Conservation (phyloP, 2,329 filamentous ascomycete species). For the Xylariaceae sp. region DNA sequence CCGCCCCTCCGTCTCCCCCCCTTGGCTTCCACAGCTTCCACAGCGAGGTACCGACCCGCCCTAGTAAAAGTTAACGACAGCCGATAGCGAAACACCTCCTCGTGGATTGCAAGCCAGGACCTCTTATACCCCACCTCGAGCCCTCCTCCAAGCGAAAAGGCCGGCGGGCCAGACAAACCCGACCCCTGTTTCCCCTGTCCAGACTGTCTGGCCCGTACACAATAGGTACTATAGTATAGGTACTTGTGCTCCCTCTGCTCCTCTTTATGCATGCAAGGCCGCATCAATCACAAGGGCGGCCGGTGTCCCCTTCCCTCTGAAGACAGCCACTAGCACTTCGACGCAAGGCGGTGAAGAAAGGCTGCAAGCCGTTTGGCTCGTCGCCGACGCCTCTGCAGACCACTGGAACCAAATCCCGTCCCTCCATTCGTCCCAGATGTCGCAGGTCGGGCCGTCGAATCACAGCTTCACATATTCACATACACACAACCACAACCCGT, state of each 20-base stretch:
- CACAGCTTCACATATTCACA: too few relatives aligned
- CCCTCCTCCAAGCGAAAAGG: slow-evolving; percentile 6
- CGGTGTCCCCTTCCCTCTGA: slow-evolving; percentile 16
- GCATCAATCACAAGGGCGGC: slow-evolving; percentile 38
- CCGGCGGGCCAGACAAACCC: slow-evolving; percentile 15
- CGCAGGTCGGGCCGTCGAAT: slow-evolving; percentile 12
- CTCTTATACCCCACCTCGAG: slow-evolving; percentile 22
- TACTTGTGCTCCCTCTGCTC: slow-evolving; percentile 26
- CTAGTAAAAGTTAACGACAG: too few relatives aligned
- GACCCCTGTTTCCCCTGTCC: slow-evolving; percentile 22
- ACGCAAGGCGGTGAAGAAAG: slow-evolving; percentile 45
- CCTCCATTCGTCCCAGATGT: slow-evolving; percentile 15
- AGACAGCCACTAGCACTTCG: slow-evolving; percentile 34
- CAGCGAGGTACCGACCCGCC: too few relatives aligned
- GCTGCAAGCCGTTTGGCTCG: slow-evolving; percentile 45
- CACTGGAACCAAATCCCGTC: slow-evolving; percentile 36
- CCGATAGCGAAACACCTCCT: too few relatives aligned
- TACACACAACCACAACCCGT: too few relatives aligned
- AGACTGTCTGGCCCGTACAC: slow-evolving; percentile 1
- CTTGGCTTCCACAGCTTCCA: too few relatives aligned
- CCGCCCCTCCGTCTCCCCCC: too few relatives aligned
- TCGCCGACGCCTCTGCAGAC: slow-evolving; percentile 32
- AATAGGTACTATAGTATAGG: slow-evolving; percentile 23
- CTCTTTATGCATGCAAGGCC: slow-evolving; percentile 37
- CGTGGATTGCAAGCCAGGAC: too few relatives aligned